Evolutionary conservation across 805 yeast genomes (phyloP).

Genomic region (Metschnikowia reukaufii): DNA sequence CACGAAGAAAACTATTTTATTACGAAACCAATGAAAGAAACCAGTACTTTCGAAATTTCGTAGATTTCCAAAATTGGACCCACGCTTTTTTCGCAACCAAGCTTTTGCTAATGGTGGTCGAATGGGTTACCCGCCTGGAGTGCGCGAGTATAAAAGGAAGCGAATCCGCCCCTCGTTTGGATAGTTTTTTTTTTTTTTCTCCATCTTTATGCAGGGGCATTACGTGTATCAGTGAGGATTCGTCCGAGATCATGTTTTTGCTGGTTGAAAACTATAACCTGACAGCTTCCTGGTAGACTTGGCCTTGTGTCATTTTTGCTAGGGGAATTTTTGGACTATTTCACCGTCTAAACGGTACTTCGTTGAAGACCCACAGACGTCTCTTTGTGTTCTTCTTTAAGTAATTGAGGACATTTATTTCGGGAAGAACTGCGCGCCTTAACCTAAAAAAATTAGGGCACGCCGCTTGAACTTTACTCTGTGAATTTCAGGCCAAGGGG

Average conservation of each 20-base stretch:
- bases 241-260: conserved; percentile 99
- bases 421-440: conserved; percentile 9
- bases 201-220: conserved; percentile 99
- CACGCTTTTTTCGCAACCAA: conserved; percentile 7
- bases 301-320: conserved; percentile 46
- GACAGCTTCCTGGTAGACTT: conserved; percentile 67
- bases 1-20: neutral
- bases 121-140: conserved; percentile 18
- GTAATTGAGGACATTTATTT: conserved; percentile 28
- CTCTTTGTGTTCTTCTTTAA: conserved; percentile 19
- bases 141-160: conserved; percentile 10
- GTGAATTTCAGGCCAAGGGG: neutral
- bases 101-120: too few relatives aligned
- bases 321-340: conserved; percentile 75
- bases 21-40: too few relatives aligned
- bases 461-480: neutral
- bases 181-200: conserved; percentile 32
- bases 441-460: neutral
- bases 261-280: conserved; percentile 99
- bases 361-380: conserved; percentile 29
- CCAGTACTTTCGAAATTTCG: too few relatives aligned
- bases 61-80: too few relatives aligned
- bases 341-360: conserved; percentile 24
- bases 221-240: conserved; percentile 99
- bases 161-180: conserved; percentile 5